A percentile compares a stretch with the other conserved stretches of the same genome.
These are phyloP conservation scores for Nakaseomyces nivariensis DNA, from an alignment of 1,139 yeast genomes.

Conservation along the genomic window DNA sequence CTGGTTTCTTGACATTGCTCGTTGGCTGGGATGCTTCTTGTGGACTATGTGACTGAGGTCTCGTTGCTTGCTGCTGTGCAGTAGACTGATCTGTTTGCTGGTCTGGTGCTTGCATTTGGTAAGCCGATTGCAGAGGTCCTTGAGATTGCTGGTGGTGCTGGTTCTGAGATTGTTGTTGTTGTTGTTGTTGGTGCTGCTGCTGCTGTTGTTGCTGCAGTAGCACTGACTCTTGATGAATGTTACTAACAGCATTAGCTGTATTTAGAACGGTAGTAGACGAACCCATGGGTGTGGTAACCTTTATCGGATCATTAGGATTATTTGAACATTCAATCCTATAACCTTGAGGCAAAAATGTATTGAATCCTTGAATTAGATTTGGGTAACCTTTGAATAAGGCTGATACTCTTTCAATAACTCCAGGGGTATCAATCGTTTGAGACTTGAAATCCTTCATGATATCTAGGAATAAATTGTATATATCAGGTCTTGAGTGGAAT, in stretches of 20 bases:
- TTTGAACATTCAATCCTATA: constrained; percentile 85
- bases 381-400: constrained; percentile 88
- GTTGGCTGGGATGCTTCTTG: neutral
- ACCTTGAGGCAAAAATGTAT: constrained; percentile 95
- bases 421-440: constrained; percentile 94
- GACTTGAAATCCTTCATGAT: constrained; percentile 98
- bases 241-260: constrained; percentile 8
- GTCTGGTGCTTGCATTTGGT: neutral
- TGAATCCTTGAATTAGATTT: constrained; percentile 86
- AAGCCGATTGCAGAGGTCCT: neutral
- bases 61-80: neutral
- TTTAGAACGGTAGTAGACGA: constrained; percentile 38
- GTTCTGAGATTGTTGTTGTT: neutral
- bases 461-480: constrained; percentile 89
- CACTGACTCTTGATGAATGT: constrained; percentile 7
- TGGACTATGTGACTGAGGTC: neutral
- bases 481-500: constrained; percentile 87
- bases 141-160: neutral
- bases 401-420: constrained; percentile 92
- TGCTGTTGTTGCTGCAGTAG: neutral
- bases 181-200: neutral
- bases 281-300: constrained; percentile 94
- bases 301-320: constrained; percentile 85
- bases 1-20: constrained; percentile 36
- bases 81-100: neutral